Evolutionary conservation across 768 basidiomycete genomes (phyloP), one percentile per base, ranked within the genome.

Genomic region (Rhizopogon vulgaris): DNA sequence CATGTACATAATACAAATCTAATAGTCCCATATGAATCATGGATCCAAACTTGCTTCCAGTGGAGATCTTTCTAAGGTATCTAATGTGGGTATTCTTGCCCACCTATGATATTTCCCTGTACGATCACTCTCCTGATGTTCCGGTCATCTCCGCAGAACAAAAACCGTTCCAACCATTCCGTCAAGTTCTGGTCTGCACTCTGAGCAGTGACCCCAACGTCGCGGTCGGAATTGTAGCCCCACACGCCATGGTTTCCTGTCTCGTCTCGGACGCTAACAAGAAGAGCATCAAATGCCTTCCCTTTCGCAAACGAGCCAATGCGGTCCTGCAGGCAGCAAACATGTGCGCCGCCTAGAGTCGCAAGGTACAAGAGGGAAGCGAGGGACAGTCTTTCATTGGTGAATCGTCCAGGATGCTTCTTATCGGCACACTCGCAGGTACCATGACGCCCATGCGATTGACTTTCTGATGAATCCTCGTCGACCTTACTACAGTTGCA

Each of bases 271-370:
- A 88, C 72, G 61, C 73, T 80, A 22, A 95, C 82, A 3, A 90
- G 56, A 7, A 97, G 70, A 0, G 95, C 95, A 63, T 98, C 95
- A 62, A 97, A 97, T 56, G 82, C 84, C 71, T 93, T 95, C 2
- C 91, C 93, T 3, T 74, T 71, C 12, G 72, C 73, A 56, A 98
- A 90, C 15, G 84, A 86, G 6, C 95, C 95, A 14, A 89, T 75
- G 38, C 73, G 76, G 24, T 79, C 68, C 49, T 81, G 76, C 10
- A 96, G 69, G 47, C 75, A 74, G 61, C 92, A 94, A 0, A 97
- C 83, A 22, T 81, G 75, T 1, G 95, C 95, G 1, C 95, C 95
- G 32, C 95, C 95, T 22, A 87, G 71, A 4, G 95, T 98, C 8
- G 95, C 94, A 48, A 97, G 84, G 73, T 93, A 86, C 51, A 97